Evolutionary conservation across 192 early-diverging fungal genomes (phyloP).

Genomic region (Podila verticillata): DNA sequence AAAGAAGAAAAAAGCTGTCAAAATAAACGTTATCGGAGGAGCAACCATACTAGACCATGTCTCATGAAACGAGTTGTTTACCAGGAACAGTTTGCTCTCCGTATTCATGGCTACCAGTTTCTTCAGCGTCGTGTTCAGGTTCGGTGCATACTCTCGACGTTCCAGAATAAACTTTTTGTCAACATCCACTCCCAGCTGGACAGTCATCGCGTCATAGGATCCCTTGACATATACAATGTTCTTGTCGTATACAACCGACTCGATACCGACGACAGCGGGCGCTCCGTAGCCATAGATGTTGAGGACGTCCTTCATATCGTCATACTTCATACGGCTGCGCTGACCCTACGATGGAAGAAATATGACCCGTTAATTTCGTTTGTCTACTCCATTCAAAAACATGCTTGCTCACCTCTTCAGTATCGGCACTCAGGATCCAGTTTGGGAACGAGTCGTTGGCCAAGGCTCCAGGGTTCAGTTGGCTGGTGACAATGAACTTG

Average conservation of each 20-base stretch:
- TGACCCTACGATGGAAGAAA: constrained; percentile 13
- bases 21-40: not conserved
- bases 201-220: constrained; percentile 21
- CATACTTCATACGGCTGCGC: constrained; percentile 16
- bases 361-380: too few species aligned
- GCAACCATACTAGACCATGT: too few species aligned
- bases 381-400: too few species aligned
- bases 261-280: constrained; percentile 9
- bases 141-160: constrained; percentile 22
- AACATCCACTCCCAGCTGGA: not conserved
- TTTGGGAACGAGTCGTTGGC: constrained; percentile 4
- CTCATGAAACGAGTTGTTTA: not conserved
- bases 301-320: constrained; percentile 17
- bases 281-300: constrained; percentile 9
- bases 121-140: constrained; percentile 20
- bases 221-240: constrained; percentile 28
- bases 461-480: constrained; percentile 14
- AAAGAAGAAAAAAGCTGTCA: not conserved
- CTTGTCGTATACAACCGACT: constrained; percentile 11
- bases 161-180: constrained; percentile 32
- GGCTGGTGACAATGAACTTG: constrained; percentile 33
- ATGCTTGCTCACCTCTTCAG: constrained; percentile 5
- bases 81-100: constrained; percentile 27
- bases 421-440: constrained; percentile 25
- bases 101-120: constrained; percentile 27